Base-by-base conservation (phyloP, 2,329 filamentous ascomycete species). In the Botryosphaeria dothidea region DNA sequence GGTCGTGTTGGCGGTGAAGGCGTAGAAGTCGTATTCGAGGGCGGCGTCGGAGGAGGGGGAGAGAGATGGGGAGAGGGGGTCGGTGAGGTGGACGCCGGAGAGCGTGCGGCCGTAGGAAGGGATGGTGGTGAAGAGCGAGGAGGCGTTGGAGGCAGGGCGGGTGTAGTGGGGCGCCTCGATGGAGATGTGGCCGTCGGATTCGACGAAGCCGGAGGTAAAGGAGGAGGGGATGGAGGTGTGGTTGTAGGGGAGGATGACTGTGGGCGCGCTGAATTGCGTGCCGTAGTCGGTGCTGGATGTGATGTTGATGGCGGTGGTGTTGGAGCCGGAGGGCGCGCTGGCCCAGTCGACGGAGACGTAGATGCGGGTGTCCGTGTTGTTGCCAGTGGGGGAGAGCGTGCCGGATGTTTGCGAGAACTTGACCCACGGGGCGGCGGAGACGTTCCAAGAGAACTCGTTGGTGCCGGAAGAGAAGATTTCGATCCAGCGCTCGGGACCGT, bases 121-220 rank as follows among this genome's bases (percentile, higher is more conserved):
- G 8, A 78, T 72, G 8, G 68, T 67, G 9, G 75, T 69, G 66
- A 76, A 73, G 3, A 69, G 67, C 7, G 72, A 57, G 21, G 68
- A 71, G 66, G 74, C 71, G 15, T 67, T 66, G 7, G 70, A 67
- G 8, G 71, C 65, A 0, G 67, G 69, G 64, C 75, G 74, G 0
- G 74, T 77, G 71, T 75, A 77, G 70, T 78, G 76, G 46, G 75
- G 73, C 49, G 75, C 76, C 70, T 78, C 75, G 49, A 77, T 74
- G 49, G 75, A 69, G 23, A 78, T 19, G 62, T 77, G 68, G 56
- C 71, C 73, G 3, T 73, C 70, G 58, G 70, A 70, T 66, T 78
- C 76, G 67, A 78, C 75, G 66, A 75, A 75, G 60, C 76, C 75
- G 63, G 66, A 71, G 19, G 64, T 70, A 67, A 77, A 78, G 62